Percentiles rank a stretch among this genome's conserved stretches.
These are phyloP conservation scores for Aureobasidium sp. DNA, from an alignment of 2,329 filamentous ascomycete genomes.

Conservation along the genomic window DNA sequence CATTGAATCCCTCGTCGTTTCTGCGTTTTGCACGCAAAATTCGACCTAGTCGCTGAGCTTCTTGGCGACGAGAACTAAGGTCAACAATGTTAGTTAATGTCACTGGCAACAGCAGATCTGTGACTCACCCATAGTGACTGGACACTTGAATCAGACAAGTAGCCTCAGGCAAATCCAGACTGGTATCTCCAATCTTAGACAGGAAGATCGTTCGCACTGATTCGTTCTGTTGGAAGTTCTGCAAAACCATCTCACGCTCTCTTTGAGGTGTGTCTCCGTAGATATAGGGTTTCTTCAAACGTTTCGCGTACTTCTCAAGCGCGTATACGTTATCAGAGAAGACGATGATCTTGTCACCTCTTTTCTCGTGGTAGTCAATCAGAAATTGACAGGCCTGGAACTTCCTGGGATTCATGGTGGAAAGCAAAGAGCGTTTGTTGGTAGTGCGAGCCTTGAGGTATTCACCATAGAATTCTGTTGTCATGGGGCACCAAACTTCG, in stretches of 20 bases:
- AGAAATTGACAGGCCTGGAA: conserved; percentile 96
- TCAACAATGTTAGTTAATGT: neutral
- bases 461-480: conserved; percentile 93
- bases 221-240: conserved; percentile 92
- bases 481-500: conserved; percentile 99
- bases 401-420: conserved; percentile 96
- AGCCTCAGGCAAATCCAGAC: conserved; percentile 91
- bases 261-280: conserved; percentile 80
- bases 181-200: conserved; percentile 96
- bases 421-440: conserved; percentile 63
- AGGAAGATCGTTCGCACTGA: conserved; percentile 88
- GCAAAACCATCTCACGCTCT: conserved; percentile 78
- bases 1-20: conserved; percentile 97
- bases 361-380: conserved; percentile 93
- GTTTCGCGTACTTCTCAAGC: conserved; percentile 74
- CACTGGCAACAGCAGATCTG: neutral
- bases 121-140: conserved; percentile 74
- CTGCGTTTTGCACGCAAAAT: conserved; percentile 91
- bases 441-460: conserved; percentile 66
- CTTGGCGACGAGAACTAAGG: conserved; percentile 61
- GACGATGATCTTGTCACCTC: conserved; percentile 96
- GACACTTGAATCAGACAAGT: conserved; percentile 97
- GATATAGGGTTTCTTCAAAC: conserved; percentile 81
- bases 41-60: conserved; percentile 85
- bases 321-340: conserved; percentile 98